Evolutionary conservation across 495 filamentous ascomycete species (phyloP).

Genomic region (Aspergillus nanangensis): DNA sequence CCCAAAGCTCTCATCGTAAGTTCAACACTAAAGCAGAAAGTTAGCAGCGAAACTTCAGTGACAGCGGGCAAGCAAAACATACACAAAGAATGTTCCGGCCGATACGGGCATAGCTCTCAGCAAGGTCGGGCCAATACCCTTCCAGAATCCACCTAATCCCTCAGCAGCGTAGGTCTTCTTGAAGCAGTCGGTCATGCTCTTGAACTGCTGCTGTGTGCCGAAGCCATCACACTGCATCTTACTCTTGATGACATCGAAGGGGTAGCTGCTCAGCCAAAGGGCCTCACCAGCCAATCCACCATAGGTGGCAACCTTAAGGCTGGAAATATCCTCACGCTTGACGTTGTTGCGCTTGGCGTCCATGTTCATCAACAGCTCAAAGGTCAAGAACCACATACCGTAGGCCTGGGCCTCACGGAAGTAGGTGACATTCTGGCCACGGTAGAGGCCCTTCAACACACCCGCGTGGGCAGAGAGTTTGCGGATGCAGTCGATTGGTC

Average conservation of each 20-base stretch:
- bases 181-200: slow-evolving; percentile 86
- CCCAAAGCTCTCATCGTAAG: slow-evolving; percentile 43
- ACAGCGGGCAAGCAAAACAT: slow-evolving; percentile 18
- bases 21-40: slow-evolving; percentile 31
- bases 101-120: slow-evolving; percentile 96
- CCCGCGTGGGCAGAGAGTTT: slow-evolving; percentile 69
- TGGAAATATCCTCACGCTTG: slow-evolving; percentile 69
- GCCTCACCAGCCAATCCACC: slow-evolving; percentile 92
- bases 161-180: slow-evolving; percentile 72
- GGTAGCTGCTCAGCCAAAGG: slow-evolving; percentile 89
- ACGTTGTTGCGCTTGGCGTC: slow-evolving; percentile 73
- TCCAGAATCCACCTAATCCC: slow-evolving; percentile 88
- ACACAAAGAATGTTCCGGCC: slow-evolving; percentile 91
- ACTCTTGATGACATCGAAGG: slow-evolving; percentile 96
- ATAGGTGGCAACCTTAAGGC: slow-evolving; percentile 83
- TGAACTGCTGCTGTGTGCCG: slow-evolving; percentile 62
- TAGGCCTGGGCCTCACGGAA: slow-evolving; percentile 91
- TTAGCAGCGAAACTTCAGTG: slow-evolving; percentile 7
- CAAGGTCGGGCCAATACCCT: slow-evolving; percentile 88
- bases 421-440: slow-evolving; percentile 80
- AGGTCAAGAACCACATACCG: slow-evolving; percentile 89
- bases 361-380: slow-evolving; percentile 93
- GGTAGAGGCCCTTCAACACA: slow-evolving; percentile 69
- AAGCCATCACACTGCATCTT: slow-evolving; percentile 99
- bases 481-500: slow-evolving; percentile 84